Evolutionary conservation across 495 filamentous ascomycete genomes (phyloP).

Genomic region (Coniosporium apollinis): DNA sequence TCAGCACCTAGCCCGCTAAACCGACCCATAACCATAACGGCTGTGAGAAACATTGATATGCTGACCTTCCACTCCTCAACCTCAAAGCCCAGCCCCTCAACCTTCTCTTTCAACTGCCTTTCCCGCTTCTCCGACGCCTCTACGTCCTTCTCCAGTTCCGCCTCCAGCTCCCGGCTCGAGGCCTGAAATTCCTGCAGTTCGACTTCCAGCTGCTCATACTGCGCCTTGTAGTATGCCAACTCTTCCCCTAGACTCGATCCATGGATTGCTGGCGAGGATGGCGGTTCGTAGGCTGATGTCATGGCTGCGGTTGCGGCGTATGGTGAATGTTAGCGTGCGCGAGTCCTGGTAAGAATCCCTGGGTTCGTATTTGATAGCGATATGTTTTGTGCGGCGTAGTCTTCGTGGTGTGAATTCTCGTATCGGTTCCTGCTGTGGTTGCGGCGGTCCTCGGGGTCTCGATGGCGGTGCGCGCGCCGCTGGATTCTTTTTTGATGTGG

Average conservation of each 20-base stretch:
- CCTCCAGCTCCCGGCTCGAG: slow-evolving; percentile 83
- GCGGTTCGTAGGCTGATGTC: background rate
- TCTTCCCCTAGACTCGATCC: slow-evolving; percentile 35
- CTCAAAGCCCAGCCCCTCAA: slow-evolving; percentile 67
- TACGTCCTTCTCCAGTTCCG: slow-evolving; percentile 89
- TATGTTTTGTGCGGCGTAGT: too few relatives aligned
- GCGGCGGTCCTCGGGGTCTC: too few relatives aligned
- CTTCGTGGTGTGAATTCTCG: too few relatives aligned
- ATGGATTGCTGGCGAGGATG: background rate
- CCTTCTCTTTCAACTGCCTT: slow-evolving; percentile 66
- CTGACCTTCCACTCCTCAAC: slow-evolving; percentile 97
- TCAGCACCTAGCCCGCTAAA: slow-evolving; percentile 8
- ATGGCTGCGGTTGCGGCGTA: background rate
- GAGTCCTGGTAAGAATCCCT: too few relatives aligned
- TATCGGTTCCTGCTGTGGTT: too few relatives aligned
- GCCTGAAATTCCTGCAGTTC: slow-evolving; percentile 90
- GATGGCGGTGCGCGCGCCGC: too few relatives aligned
- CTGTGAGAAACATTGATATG: slow-evolving; percentile 2
- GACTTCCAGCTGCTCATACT: slow-evolving; percentile 83
- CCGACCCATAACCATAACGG: background rate
- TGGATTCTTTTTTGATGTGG: too few relatives aligned
- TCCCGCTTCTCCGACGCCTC: slow-evolving; percentile 92
- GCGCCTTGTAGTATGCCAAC: slow-evolving; percentile 81
- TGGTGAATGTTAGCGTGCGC: too few relatives aligned
- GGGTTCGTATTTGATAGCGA: too few relatives aligned